phyloP scores from a whole-genome alignment of 306 rosid genomes.

The Rubus idaeus region DNA sequence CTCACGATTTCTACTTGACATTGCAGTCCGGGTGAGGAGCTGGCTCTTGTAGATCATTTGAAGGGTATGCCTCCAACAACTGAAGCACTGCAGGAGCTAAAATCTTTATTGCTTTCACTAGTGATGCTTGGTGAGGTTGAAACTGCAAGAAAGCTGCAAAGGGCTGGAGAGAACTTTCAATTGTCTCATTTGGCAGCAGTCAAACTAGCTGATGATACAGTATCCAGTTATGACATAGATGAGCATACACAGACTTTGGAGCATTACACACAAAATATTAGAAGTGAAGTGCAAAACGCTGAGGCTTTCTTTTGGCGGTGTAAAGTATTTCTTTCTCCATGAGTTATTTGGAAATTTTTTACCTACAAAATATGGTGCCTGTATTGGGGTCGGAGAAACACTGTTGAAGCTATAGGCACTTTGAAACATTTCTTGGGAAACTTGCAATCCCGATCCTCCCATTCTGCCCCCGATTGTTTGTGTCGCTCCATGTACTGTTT shows the following conservation, averaged over 20 bases:
- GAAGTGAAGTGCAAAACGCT: constrained; percentile 52
- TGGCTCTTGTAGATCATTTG: constrained; percentile 87
- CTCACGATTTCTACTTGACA: constrained; percentile 21
- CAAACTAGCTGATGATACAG: constrained; percentile 76
- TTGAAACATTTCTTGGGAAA: background rate
- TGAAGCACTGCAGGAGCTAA: constrained; percentile 66
- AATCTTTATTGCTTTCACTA: constrained; percentile 70
- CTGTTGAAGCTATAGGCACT: background rate
- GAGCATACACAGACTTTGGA: constrained; percentile 74
- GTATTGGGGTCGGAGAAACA: background rate
- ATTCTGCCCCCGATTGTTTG: background rate
- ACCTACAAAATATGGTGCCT: background rate
- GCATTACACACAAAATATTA: constrained; percentile 50
- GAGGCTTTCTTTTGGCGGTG: constrained; percentile 79
- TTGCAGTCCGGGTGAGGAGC: constrained; percentile 87
- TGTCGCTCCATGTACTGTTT: background rate
- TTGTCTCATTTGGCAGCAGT: constrained; percentile 79
- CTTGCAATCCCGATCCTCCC: background rate
- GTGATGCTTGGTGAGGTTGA: constrained; percentile 81
- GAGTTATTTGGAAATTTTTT: background rate
- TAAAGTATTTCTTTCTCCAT: constrained; percentile 49
- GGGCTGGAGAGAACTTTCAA: constrained; percentile 74
- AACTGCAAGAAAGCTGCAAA: constrained; percentile 80
- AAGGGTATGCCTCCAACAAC: constrained; percentile 74
- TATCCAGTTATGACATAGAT: constrained; percentile 55